phyloP scores from a whole-genome alignment of 148 eudicot species.

The Rhododendron ferrugineum region DNA sequence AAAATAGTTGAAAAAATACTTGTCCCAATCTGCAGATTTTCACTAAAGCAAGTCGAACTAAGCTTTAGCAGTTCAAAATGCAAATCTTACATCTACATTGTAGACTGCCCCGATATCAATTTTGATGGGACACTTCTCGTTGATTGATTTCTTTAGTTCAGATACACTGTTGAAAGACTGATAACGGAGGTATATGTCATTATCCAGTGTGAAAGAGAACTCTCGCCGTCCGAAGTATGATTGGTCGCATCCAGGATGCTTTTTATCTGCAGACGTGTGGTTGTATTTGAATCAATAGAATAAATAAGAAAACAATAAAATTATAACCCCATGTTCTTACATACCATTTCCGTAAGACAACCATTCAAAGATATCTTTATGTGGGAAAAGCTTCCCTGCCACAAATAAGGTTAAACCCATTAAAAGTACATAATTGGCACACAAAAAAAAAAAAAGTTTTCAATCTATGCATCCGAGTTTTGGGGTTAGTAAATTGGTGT shows the following conservation, averaged over 20 bases:
- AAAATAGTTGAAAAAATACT: background rate
- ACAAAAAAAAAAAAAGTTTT: background rate
- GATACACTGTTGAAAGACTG: slow-evolving; percentile 65
- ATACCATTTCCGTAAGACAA: slow-evolving; percentile 90
- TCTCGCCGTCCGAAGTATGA: slow-evolving; percentile 84
- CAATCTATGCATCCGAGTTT: no score
- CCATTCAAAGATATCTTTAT: slow-evolving; percentile 79
- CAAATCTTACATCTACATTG: slow-evolving; percentile 69
- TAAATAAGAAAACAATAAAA: background rate
- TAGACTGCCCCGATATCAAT: slow-evolving; percentile 93
- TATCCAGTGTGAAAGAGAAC: slow-evolving; percentile 70
- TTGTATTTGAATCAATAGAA: background rate
- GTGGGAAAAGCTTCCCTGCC: slow-evolving; percentile 82
- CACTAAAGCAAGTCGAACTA: background rate
- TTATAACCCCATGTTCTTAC: no score
- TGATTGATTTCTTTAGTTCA: slow-evolving; percentile 74
- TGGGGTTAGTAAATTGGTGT: no score
- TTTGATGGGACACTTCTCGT: slow-evolving; percentile 77
- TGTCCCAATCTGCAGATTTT: background rate
- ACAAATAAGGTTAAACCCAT: background rate
- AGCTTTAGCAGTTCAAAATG: background rate
- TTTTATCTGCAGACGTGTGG: slow-evolving; percentile 56
- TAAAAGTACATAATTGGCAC: background rate
- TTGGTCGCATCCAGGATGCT: slow-evolving; percentile 82
- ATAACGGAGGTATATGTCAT: slow-evolving; percentile 70